A percentile compares a stretch with the other conserved stretches of the same genome.
Evolutionary conservation across 805 yeast species (phyloP).

Genomic region (Wickerhamiella bombiphila): DNA sequence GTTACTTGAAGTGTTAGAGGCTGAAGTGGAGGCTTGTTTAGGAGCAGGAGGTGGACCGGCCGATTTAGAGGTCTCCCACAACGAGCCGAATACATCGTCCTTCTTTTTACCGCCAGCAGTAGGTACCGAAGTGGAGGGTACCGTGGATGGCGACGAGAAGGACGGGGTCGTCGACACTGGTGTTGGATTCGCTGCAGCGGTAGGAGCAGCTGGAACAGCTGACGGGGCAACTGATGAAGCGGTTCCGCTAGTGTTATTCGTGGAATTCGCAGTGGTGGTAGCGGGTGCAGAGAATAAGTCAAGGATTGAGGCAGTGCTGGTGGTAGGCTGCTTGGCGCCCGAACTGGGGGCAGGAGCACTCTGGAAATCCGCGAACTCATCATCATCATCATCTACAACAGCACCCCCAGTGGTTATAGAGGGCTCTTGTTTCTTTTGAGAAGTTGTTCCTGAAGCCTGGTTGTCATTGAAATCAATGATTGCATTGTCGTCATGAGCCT

Average conservation of each 20-base stretch:
- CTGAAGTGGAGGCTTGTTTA: slow-evolving; percentile 1
- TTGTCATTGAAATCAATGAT: too few species aligned
- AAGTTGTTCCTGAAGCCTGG: too few species aligned
- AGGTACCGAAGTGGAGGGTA: slow-evolving; percentile 13
- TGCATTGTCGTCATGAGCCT: too few species aligned
- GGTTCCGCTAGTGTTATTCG: background rate
- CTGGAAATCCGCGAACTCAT: slow-evolving; percentile 53
- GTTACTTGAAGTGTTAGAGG: slow-evolving; percentile 10
- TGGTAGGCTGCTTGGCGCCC: slow-evolving; percentile 10
- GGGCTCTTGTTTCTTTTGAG: background rate
- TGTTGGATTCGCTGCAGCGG: background rate
- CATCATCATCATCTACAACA: slow-evolving; percentile 37
- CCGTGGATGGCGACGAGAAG: slow-evolving; percentile 8
- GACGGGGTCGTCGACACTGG: slow-evolving; percentile 8
- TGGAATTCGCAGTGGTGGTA: slow-evolving; percentile 7
- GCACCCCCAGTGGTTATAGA: background rate
- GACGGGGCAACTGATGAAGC: slow-evolving; percentile 3
- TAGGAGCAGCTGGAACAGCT: slow-evolving; percentile 5
- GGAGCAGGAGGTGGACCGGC: slow-evolving; percentile 9
- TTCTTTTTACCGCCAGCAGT: slow-evolving; percentile 14
- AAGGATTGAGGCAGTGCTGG: slow-evolving; percentile 13
- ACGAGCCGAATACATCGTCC: slow-evolving; percentile 27
- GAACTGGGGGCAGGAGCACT: slow-evolving; percentile 32
- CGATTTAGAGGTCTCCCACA: slow-evolving; percentile 23
- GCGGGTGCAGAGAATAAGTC: slow-evolving; percentile 17